Evolutionary conservation across 176 grass and related monocot genomes (phyloP).

Genomic region (Aegilops bicornis): DNA sequence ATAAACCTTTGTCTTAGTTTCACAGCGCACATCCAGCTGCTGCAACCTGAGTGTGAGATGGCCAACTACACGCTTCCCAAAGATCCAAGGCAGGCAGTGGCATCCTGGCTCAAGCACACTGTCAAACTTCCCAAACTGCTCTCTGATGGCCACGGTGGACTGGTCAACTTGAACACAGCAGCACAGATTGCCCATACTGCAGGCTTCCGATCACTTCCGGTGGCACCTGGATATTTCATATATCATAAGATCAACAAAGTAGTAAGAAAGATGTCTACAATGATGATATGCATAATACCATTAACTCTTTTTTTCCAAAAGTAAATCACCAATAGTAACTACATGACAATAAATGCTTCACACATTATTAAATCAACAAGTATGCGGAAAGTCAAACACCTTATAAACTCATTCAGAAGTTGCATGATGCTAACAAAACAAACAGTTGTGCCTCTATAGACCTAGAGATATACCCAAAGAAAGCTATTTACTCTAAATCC

Average conservation of each 20-base stretch:
- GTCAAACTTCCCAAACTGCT: constrained; percentile 47
- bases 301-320: background rate
- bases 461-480: background rate
- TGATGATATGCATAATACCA: background rate
- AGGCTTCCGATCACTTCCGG: background rate
- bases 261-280: background rate
- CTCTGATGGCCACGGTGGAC: constrained; percentile 25
- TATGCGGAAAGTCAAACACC: background rate
- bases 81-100: constrained; percentile 42
- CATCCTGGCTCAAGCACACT: constrained; percentile 50
- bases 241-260: constrained; percentile 16
- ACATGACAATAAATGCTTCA: background rate
- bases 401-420: background rate
- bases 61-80: constrained; percentile 35
- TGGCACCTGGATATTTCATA: constrained; percentile 24
- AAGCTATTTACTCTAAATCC: background rate
- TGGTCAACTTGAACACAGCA: constrained; percentile 57
- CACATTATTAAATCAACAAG: background rate
- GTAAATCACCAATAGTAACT: background rate
- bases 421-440: background rate
- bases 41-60: constrained; percentile 57
- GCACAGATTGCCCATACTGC: constrained; percentile 60
- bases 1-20: constrained; percentile 59
- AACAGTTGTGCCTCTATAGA: background rate
- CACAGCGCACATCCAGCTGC: constrained; percentile 63